These are phyloP conservation scores for Gnetum montanum DNA, from an alignment of 75 land plant species.

Conservation along the genomic window DNA sequence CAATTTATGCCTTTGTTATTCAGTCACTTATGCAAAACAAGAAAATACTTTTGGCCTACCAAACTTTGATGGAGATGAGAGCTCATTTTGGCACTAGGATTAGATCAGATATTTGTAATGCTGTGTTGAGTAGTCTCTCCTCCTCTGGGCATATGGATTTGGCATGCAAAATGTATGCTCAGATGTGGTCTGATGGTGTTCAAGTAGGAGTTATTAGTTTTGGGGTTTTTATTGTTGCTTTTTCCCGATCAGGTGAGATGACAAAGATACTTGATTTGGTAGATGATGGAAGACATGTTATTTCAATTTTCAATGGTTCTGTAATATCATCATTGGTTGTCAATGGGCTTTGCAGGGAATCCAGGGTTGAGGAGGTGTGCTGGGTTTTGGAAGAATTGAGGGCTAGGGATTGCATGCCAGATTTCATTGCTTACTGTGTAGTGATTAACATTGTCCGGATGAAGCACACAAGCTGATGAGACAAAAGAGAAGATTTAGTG, in stretches of 20 bases:
- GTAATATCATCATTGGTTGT: conserved; percentile 41
- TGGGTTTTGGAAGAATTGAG: conserved; percentile 41
- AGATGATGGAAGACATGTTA: conserved; percentile 12
- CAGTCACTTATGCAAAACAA: conserved; percentile 8
- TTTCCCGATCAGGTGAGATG: conserved; percentile 14
- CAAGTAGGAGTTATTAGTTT: conserved; percentile 29
- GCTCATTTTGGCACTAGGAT: conserved; percentile 1
- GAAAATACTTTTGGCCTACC: not conserved
- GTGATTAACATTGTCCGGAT: conserved; percentile 32
- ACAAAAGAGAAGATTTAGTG: conserved; percentile 60
- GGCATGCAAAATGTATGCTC: conserved; percentile 28
- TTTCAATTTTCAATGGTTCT: conserved; percentile 39
- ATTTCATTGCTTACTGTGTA: conserved; percentile 52
- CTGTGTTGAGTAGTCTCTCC: conserved; percentile 35
- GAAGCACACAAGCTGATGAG: conserved; percentile 34
- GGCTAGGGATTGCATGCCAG: conserved; percentile 48
- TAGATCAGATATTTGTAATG: conserved; percentile 20
- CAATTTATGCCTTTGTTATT: conserved; percentile 9
- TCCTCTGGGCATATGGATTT: conserved; percentile 23
- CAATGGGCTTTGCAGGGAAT: conserved; percentile 35
- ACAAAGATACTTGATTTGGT: conserved; percentile 15
- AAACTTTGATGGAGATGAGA: conserved; percentile 3
- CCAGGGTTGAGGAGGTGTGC: conserved; percentile 26
- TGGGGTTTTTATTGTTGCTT: conserved; percentile 32
- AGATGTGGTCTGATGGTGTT: conserved; percentile 25